Conservation (phyloP, 2,329 filamentous ascomycete species). For the Epichloe sylvatica region DNA sequence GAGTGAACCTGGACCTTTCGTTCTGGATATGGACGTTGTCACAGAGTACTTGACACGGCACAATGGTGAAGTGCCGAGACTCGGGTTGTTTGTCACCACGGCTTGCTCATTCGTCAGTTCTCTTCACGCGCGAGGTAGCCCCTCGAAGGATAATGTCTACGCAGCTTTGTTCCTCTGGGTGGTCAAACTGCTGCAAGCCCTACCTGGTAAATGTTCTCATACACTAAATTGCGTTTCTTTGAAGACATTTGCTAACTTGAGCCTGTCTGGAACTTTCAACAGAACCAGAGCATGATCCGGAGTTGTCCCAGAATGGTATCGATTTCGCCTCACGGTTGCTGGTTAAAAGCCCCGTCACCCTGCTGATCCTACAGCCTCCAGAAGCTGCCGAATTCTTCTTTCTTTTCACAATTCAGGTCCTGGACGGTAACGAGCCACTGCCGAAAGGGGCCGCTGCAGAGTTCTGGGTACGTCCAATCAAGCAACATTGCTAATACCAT, state of each 20-base stretch:
- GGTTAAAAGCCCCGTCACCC: constrained; percentile 42
- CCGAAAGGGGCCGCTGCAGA: constrained; percentile 61
- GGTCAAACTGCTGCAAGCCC: constrained; percentile 43
- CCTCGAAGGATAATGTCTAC: constrained; percentile 34
- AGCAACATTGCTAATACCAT: neutral
- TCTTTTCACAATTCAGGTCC: constrained; percentile 54
- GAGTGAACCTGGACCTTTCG: constrained; percentile 59
- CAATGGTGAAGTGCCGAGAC: constrained; percentile 44
- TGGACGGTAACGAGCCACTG: constrained; percentile 58
- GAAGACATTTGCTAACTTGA: neutral
- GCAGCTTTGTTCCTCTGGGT: constrained; percentile 46
- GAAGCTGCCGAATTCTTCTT: constrained; percentile 53
- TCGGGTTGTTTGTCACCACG: constrained; percentile 56
- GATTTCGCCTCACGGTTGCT: constrained; percentile 56
- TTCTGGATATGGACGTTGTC: constrained; percentile 53
- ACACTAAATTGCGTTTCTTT: neutral
- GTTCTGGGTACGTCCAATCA: constrained; percentile 51
- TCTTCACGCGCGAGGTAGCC: constrained; percentile 30
- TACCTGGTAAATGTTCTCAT: constrained; percentile 34
- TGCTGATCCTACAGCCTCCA: constrained; percentile 43
- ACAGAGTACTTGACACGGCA: constrained; percentile 51
- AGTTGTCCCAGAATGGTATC: constrained; percentile 59
- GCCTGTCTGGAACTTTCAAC: constrained; percentile 21
- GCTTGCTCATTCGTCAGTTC: constrained; percentile 57
- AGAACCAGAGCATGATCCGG: constrained; percentile 54